Conservation (phyloP, 83 land plant genomes). For the Picea abies region DNA sequence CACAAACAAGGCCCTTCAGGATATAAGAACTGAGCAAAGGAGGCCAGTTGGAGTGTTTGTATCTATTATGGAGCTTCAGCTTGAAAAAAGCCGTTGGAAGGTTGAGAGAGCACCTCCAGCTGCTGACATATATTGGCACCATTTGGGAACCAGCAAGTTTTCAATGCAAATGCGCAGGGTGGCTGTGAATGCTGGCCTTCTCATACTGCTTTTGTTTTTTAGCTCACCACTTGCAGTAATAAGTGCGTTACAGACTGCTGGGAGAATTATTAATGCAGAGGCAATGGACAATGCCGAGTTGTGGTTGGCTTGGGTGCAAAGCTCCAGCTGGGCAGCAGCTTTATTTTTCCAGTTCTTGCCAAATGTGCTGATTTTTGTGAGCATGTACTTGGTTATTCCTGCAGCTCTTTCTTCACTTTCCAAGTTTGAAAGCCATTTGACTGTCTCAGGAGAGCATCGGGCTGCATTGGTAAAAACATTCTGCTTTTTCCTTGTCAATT, state of each 20-base stretch:
- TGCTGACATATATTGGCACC: constrained; percentile 88
- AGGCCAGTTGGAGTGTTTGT: too few species aligned
- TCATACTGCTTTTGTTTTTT: constrained; percentile 75
- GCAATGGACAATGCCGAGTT: constrained; percentile 75
- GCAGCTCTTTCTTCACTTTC: constrained; percentile 78
- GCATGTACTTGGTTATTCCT: too few species aligned
- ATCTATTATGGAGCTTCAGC: too few species aligned
- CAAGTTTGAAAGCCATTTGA: constrained; percentile 52
- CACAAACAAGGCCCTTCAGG: too few species aligned
- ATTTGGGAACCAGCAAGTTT: constrained; percentile 68
- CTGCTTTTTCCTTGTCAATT: too few species aligned
- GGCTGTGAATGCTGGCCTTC: constrained; percentile 59
- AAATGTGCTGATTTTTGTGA: constrained; percentile 30
- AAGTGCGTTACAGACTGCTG: constrained; percentile 55
- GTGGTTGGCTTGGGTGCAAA: constrained; percentile 77
- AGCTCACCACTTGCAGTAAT: constrained; percentile 55
- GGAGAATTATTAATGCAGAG: constrained; percentile 70
- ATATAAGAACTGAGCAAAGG: too few species aligned
- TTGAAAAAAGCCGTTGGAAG: constrained; percentile 62
- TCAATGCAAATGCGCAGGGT: constrained; percentile 57
- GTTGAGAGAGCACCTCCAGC: constrained; percentile 32
- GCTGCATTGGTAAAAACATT: too few species aligned
- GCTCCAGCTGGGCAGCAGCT: constrained; percentile 70
- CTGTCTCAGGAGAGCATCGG: too few species aligned
- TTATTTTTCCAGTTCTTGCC: constrained; percentile 52